A percentile compares a stretch with the other conserved stretches of the same genome.
These are phyloP conservation scores for Psilocybe azurescens DNA, from an alignment of 768 basidiomycete species.

Conservation along the genomic window DNA sequence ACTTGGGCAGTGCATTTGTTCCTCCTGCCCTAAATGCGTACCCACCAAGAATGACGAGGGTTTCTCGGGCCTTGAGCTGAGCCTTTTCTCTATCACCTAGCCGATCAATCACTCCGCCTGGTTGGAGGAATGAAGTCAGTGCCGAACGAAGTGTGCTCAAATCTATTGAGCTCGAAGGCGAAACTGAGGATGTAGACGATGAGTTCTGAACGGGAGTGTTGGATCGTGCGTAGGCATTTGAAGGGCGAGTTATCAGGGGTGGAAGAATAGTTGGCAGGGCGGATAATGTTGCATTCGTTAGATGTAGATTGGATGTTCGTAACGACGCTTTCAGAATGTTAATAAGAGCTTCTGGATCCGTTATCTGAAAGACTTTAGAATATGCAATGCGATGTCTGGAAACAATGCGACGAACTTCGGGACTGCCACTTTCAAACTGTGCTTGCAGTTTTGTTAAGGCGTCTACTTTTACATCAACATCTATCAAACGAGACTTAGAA, in stretches of 20 bases:
- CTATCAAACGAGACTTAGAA: conserved; percentile 40
- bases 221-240: conserved; percentile 26
- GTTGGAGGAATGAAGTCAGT: conserved; percentile 69
- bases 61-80: conserved; percentile 76
- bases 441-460: conserved; percentile 79
- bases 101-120: conserved; percentile 82
- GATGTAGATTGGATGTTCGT: conserved; percentile 81
- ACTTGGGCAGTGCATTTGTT: conserved; percentile 46
- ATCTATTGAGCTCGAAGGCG: conserved; percentile 26
- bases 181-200: conserved; percentile 46
- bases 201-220: conserved; percentile 31
- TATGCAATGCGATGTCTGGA: neutral
- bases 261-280: conserved; percentile 71
- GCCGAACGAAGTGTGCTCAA: conserved; percentile 62
- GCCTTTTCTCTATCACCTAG: conserved; percentile 82
- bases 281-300: conserved; percentile 77
- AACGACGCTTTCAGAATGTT: conserved; percentile 74
- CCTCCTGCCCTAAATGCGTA: conserved; percentile 67
- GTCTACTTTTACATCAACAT: conserved; percentile 82
- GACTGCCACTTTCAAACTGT: conserved; percentile 67
- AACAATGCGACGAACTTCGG: conserved; percentile 56
- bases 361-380: conserved; percentile 51
- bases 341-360: conserved; percentile 75
- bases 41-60: conserved; percentile 75
- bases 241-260: conserved; percentile 55